Conservation (phyloP, 2,329 filamentous ascomycete species). For the Pyrenochaeta sp. region DNA sequence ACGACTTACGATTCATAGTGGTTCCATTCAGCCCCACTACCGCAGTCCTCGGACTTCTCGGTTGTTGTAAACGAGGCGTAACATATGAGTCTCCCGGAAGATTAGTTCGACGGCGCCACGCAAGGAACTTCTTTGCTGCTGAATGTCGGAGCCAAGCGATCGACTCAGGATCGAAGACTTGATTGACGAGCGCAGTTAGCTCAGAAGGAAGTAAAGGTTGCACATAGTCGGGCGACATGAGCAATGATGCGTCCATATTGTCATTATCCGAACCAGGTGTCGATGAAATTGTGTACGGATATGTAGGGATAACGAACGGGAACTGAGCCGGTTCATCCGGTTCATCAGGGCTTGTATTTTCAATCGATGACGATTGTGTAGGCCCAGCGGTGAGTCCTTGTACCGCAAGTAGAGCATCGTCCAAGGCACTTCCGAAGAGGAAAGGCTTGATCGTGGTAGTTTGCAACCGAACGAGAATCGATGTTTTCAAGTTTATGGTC, state of each 20-base stretch:
- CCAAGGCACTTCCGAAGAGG: conserved; percentile 62
- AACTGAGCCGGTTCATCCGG: conserved; percentile 28
- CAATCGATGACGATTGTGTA: conserved; percentile 7
- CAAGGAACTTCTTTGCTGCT: conserved; percentile 80
- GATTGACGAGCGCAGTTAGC: conserved; percentile 71
- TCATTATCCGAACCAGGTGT: conserved; percentile 74
- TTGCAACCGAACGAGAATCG: conserved; percentile 64
- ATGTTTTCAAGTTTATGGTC: conserved; percentile 65
- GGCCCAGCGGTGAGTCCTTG: conserved; percentile 37
- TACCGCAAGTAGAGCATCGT: conserved; percentile 45
- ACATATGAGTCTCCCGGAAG: conserved; percentile 37
- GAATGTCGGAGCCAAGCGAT: conserved; percentile 82
- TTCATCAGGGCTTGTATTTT: too few relatives aligned
- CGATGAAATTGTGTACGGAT: conserved; percentile 81
- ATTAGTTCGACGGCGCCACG: conserved; percentile 65
- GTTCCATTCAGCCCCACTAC: conserved; percentile 39
- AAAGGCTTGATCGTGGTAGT: conserved; percentile 70
- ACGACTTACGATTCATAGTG: conserved; percentile 31
- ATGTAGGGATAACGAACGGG: conserved; percentile 41
- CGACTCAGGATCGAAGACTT: conserved; percentile 79
- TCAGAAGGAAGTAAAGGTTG: conserved; percentile 82
- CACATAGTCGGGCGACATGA: conserved; percentile 92
- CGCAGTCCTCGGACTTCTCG: conserved; percentile 35
- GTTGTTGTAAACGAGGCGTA: conserved; percentile 33
- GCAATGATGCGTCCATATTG: conserved; percentile 87